Evolutionary conservation across 1,139 yeast genomes (phyloP), one percentile per base, ranked within the genome.

Genomic region (Suhomyces yuchorum): DNA sequence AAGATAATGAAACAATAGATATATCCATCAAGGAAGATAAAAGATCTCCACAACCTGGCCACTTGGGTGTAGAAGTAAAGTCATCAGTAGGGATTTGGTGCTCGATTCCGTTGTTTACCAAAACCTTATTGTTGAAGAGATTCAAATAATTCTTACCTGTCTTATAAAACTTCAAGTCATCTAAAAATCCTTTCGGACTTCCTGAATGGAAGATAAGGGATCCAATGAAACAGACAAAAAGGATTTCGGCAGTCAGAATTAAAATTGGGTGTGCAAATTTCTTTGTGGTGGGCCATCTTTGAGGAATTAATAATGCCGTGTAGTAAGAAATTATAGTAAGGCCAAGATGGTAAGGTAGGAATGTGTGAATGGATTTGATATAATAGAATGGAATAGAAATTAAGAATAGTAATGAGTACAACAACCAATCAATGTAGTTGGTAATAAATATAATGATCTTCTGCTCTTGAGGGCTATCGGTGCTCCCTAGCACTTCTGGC

Each of bases 21-120:
- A 86, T 78, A 56, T 87, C 95, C 85, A 87, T 82, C 51, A 87
- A 63, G 0, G 91, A 80, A 8, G 84, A 67, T 36, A 87, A 73
- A 11, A 87, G 72, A 59, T 87, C 96, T 1, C 96, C 96, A 36
- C 93, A 88, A 0, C 96, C 96, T 0, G 96, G 95, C 79, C 84
- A 78, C 36, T 67, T 66, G 1, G 77, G 76, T 8, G 74, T 68
- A 3, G 67, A 61, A 0, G 78, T 72, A 18, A 56, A 61, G 48
- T 70, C 66, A 6, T 40, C 52, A 1, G 51, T 37, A n/a, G 47
- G 51, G 5, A 57, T 37, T 3, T 42, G 32, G 19, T 44, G 43
- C 15, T 58, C 53, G 24, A 62, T 58, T 3, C 74, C 73, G 40
- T 63, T 66, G 36, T 71, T 60, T 44, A 67, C 56, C 52, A 71